phyloP scores from a whole-genome alignment of 1,139 yeast genomes.

The Debaryomyces sp. region DNA sequence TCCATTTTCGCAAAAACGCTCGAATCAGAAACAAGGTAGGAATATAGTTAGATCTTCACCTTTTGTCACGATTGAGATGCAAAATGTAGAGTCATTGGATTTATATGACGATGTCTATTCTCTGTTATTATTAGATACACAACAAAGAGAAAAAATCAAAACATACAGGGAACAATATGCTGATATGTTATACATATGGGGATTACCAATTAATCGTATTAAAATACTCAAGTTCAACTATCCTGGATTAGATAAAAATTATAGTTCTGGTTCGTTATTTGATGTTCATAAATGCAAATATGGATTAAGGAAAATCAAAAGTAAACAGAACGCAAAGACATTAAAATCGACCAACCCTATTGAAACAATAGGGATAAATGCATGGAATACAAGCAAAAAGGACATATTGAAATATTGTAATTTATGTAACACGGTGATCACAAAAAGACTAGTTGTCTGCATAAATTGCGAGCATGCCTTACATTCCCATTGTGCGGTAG shows the following conservation, averaged over 20 bases:
- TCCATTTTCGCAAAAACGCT: not conserved
- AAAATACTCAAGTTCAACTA: slow-evolving; percentile 78
- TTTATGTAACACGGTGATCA: slow-evolving; percentile 63
- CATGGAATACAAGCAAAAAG: slow-evolving; percentile 36
- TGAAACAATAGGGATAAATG: slow-evolving; percentile 20
- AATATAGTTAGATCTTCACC: slow-evolving; percentile 33
- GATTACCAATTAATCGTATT: slow-evolving; percentile 72
- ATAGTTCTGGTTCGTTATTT: slow-evolving; percentile 21
- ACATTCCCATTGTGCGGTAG: slow-evolving; percentile 76
- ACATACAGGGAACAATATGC: slow-evolving; percentile 75
- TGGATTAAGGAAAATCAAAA: slow-evolving; percentile 35
- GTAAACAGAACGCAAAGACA: not conserved
- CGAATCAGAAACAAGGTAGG: slow-evolving; percentile 11
- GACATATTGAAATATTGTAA: slow-evolving; percentile 51
- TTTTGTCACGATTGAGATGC: slow-evolving; percentile 52
- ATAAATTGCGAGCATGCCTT: slow-evolving; percentile 74
- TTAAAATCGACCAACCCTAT: slow-evolving; percentile 18
- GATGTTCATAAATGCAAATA: slow-evolving; percentile 44
- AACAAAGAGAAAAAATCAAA: slow-evolving; percentile 47
- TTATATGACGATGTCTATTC: slow-evolving; percentile 51
- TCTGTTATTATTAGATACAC: slow-evolving; percentile 48
- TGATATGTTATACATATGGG: slow-evolving; percentile 81
- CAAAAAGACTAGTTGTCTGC: slow-evolving; percentile 68
- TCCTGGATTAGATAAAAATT: slow-evolving; percentile 24
- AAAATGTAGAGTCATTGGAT: slow-evolving; percentile 59